phyloP scores from a whole-genome alignment of 2,329 filamentous ascomycete species.

The Aspergillus aculeatus region DNA sequence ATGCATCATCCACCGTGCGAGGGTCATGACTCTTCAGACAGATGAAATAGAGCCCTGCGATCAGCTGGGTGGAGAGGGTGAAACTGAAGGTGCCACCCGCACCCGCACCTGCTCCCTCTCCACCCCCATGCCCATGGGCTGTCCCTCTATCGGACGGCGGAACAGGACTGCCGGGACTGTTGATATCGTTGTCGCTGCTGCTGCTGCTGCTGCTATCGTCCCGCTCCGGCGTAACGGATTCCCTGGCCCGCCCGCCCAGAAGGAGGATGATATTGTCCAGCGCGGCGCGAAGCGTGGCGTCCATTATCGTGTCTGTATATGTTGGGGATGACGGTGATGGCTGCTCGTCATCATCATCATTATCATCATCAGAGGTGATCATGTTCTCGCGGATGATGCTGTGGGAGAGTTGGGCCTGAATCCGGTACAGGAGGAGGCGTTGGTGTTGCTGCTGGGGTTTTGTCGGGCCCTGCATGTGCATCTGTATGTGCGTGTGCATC shows the following conservation, averaged over 20 bases:
- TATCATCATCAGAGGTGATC: no score
- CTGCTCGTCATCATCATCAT: no score
- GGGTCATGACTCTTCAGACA: slow-evolving; percentile 21
- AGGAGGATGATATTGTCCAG: neutral
- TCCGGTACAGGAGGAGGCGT: neutral
- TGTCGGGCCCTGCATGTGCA: no score
- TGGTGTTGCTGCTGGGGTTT: no score
- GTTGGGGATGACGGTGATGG: no score
- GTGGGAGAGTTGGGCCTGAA: neutral
- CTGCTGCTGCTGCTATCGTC: no score
- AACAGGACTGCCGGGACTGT: neutral
- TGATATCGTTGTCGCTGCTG: neutral
- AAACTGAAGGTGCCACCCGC: slow-evolving; percentile 8
- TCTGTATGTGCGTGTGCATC: no score
- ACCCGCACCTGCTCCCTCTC: no score
- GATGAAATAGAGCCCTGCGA: slow-evolving; percentile 25
- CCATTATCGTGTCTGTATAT: neutral
- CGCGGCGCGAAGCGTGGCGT: neutral
- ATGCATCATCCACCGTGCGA: slow-evolving; percentile 10
- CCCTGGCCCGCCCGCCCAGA: neutral
- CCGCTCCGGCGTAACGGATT: no score
- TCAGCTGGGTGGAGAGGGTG: slow-evolving; percentile 24
- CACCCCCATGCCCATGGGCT: no score
- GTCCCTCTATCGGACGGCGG: neutral
- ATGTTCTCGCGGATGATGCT: neutral